These are phyloP conservation scores for Tripterygium wilfordii DNA, from an alignment of 177 flowering plant genomes.

Conservation along the genomic window DNA sequence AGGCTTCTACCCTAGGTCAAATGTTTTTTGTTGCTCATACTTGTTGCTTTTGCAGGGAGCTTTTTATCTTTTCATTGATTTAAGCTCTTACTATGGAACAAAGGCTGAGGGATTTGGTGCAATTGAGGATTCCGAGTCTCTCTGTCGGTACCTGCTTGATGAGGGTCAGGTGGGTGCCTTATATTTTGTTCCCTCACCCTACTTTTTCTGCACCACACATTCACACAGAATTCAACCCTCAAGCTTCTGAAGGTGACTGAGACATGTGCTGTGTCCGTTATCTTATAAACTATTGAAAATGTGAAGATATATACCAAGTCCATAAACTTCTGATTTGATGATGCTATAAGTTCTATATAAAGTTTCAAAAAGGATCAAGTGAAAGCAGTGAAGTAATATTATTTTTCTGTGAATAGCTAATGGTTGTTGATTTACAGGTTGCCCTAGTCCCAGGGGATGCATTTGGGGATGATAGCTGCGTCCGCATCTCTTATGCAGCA, in stretches of 20 bases:
- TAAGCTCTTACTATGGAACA: constrained; percentile 77
- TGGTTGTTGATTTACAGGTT: constrained; percentile 43
- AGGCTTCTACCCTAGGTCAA: neutral
- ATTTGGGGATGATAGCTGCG: constrained; percentile 89
- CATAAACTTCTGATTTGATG: too few species aligned
- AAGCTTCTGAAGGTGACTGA: too few species aligned
- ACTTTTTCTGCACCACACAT: too few species aligned
- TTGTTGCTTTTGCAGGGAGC: constrained; percentile 77
- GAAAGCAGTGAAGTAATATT: too few species aligned
- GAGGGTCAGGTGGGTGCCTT: constrained; percentile 58
- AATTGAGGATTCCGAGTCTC: constrained; percentile 72
- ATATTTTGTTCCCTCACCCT: neutral
- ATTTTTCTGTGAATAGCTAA: neutral
- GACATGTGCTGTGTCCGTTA: too few species aligned
- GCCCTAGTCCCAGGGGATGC: constrained; percentile 97
- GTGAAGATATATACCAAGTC: too few species aligned
- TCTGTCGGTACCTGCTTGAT: constrained; percentile 81
- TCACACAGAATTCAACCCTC: too few species aligned
- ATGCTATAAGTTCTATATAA: too few species aligned
- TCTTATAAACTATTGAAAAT: too few species aligned
- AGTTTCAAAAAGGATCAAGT: too few species aligned
- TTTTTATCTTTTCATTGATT: constrained; percentile 83
- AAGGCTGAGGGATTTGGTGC: constrained; percentile 78
- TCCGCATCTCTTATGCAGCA: constrained; percentile 89
- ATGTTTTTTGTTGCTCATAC: neutral